Evolutionary conservation across 106 monocot species (phyloP).

Genomic region (Dactylorhiza incarnata): DNA sequence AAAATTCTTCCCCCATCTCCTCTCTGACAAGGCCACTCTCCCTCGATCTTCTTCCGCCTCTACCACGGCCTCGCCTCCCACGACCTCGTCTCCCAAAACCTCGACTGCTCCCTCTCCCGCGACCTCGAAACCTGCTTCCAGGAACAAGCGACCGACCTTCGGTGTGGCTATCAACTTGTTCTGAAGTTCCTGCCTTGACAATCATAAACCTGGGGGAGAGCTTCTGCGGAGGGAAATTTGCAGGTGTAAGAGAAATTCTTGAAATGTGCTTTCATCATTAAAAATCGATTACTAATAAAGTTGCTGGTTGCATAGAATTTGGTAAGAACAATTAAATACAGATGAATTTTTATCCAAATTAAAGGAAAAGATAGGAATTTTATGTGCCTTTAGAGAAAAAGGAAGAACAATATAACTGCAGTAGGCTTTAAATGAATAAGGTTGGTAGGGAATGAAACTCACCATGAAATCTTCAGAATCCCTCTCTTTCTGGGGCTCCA

Average conservation of each 20-base stretch:
- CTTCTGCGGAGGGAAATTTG: slow-evolving; percentile 33
- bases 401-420: too few species aligned
- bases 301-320: not conserved
- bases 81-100: slow-evolving; percentile 39
- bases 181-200: slow-evolving; percentile 33
- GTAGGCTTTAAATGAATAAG: too few species aligned
- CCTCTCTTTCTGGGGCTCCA: slow-evolving; percentile 34
- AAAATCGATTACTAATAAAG: not conserved
- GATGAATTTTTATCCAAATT: not conserved
- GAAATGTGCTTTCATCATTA: not conserved
- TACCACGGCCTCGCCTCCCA: slow-evolving; percentile 43
- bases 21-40: slow-evolving; percentile 14
- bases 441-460: slow-evolving; percentile 13
- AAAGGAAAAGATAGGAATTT: too few species aligned
- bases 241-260: not conserved
- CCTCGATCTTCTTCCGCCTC: slow-evolving; percentile 36
- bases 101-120: slow-evolving; percentile 55
- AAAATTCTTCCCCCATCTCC: slow-evolving; percentile 18
- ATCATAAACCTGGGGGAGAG: slow-evolving; percentile 39
- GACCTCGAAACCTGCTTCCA: slow-evolving; percentile 33
- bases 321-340: not conserved
- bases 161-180: slow-evolving; percentile 23
- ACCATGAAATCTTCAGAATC: slow-evolving; percentile 50
- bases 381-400: too few species aligned
- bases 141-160: slow-evolving; percentile 52